Evolutionary conservation across 441 rosid species (phyloP), one percentile per base, ranked within the genome.

Genomic region (Pelargonium fulgidum): DNA sequence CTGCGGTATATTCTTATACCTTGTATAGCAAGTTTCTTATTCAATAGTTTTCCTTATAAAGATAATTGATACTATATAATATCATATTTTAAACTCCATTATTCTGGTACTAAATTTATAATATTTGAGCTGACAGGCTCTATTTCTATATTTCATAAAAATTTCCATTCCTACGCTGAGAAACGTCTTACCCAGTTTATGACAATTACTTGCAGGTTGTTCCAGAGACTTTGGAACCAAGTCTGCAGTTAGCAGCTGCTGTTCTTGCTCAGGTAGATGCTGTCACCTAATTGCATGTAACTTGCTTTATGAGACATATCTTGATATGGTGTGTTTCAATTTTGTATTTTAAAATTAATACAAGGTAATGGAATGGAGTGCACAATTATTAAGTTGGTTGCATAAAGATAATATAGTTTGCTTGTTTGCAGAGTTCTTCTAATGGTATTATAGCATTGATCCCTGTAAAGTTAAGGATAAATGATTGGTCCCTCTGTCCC

Each of bases 181-280:
- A 45, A 39, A 56, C 59, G 41, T 29, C 29, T 41, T 12, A 7
- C 36, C 39, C 39, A 67, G 52, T 68, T 70, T 3, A 12, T 63
- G 72, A 6, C 24, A 54, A 59, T 52, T 75, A 4, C 47, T 44
- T 7, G 12, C 47, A 78, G 70, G 99, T 94, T 83, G 99, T 94
- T 52, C 99, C 99, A 13, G 99, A 91, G 86, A 87, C 93, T 50
- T 80, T 89, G 86, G 99, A 91, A 81, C 97, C 99, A 70, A 94
- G 99, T 84, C 86, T 94, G 65, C 99, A 94, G 80, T 85, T 94
- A 82, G 99, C 97, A 48, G 95, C 99, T 66, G 99, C 96, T 74
- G 99, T 94, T 81, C 97, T 94, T 74, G 95, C 97, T 13, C 95
- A 91, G 97, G 98, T 91, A 82, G 69, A 70, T 20, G 4, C 64